These are phyloP conservation scores for Ophiorrhiza pumila DNA, from an alignment of 257 asterid species.

Conservation along the genomic window DNA sequence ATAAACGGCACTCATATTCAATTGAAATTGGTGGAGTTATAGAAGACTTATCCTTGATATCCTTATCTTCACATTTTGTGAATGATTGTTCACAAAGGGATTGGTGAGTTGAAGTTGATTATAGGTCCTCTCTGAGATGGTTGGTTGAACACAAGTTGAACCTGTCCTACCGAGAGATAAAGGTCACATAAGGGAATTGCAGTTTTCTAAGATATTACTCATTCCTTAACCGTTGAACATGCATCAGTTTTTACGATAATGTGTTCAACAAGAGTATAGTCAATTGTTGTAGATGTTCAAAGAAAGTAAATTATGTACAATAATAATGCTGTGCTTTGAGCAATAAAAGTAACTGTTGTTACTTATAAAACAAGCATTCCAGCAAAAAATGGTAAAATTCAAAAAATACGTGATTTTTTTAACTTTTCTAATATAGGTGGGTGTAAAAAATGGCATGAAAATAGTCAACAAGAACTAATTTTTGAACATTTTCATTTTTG, in stretches of 20 bases:
- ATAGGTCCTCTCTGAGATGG: constrained; percentile 23
- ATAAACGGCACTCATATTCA: constrained; percentile 57
- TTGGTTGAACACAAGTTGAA: constrained; percentile 81
- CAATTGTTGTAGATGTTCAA: not conserved
- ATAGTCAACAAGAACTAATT: too few species aligned
- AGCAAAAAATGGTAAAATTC: too few species aligned
- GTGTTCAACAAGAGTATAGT: constrained; percentile 6
- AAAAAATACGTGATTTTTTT: too few species aligned
- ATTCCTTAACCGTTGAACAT: constrained; percentile 2
- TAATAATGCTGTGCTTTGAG: not conserved
- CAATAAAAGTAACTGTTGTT: constrained; percentile 1
- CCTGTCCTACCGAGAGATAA: constrained; percentile 32
- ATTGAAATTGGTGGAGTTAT: constrained; percentile 61
- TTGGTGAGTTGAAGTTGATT: constrained; percentile 19
- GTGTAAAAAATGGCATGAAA: too few species aligned
- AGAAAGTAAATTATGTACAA: constrained; percentile 33
- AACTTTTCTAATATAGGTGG: too few species aligned
- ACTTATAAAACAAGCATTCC: too few species aligned
- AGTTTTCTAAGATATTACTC: not conserved
- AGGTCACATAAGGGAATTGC: not conserved
- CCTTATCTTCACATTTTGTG: constrained; percentile 33
- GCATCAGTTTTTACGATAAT: not conserved
- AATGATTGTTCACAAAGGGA: constrained; percentile 62
- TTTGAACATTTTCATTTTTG: too few species aligned
- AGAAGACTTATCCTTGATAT: constrained; percentile 25